Percentiles rank a stretch among this genome's conserved stretches.
Conservation (phyloP, 331 rosid species). For the Pyracantha coccinea region DNA sequence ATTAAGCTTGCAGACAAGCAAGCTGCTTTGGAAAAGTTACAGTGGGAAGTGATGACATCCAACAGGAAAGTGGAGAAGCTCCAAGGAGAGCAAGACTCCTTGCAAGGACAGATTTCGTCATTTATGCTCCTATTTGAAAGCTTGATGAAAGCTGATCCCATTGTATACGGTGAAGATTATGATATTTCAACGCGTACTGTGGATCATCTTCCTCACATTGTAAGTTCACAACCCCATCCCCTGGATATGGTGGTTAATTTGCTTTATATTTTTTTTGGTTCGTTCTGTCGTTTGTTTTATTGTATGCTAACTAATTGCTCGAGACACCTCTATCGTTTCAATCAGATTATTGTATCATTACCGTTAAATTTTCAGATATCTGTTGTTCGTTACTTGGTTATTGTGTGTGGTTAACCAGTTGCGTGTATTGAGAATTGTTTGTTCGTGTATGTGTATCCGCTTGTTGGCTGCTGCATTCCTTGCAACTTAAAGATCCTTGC, state of each 20-base stretch:
- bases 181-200: constrained; percentile 37
- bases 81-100: constrained; percentile 56
- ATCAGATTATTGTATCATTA: not conserved
- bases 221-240: constrained; percentile 27
- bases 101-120: constrained; percentile 69
- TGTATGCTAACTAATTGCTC: not conserved
- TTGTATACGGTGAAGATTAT: constrained; percentile 37
- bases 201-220: constrained; percentile 41
- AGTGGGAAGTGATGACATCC: constrained; percentile 84
- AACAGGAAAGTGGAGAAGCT: constrained; percentile 72
- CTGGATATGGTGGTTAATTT: not conserved
- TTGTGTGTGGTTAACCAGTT: not conserved
- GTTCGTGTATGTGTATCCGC: not conserved
- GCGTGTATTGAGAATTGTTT: not conserved
- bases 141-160: constrained; percentile 45
- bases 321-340: not conserved
- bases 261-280: not conserved
- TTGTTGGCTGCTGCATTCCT: not conserved
- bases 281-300: not conserved
- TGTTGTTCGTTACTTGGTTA: not conserved
- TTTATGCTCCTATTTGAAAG: constrained; percentile 61
- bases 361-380: not conserved
- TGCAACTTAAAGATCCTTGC: constrained; percentile 10
- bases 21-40: constrained; percentile 83
- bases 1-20: constrained; percentile 98